A percentile compares a stretch with the other conserved stretches of the same genome.
Conservation (phyloP, 2,329 filamentous ascomycete species). For the Diaporthe longicolla region DNA sequence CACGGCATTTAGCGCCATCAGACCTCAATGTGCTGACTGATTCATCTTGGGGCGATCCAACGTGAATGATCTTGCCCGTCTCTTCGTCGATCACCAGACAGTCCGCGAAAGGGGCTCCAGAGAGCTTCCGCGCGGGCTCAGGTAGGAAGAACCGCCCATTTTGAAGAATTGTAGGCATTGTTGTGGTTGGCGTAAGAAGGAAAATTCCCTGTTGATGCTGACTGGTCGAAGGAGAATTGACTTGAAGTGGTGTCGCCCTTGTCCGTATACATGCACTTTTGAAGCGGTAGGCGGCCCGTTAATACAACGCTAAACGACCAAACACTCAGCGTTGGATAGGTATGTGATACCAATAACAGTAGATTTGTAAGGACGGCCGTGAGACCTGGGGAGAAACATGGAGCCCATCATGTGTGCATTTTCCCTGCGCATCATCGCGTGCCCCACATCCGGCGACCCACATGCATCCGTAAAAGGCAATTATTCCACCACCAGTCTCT, state of each 20-base stretch:
- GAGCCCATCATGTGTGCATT: not conserved
- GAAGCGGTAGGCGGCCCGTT: too few relatives aligned
- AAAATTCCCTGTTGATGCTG: not conserved
- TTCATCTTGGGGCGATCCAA: not conserved
- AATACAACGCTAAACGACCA: too few relatives aligned
- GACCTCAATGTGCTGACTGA: not conserved
- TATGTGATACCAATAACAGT: too few relatives aligned
- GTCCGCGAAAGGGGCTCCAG: not conserved
- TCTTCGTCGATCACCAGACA: not conserved
- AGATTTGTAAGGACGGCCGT: too few relatives aligned
- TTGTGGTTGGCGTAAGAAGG: not conserved
- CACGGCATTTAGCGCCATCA: slow-evolving; percentile 21
- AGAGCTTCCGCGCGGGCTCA: not conserved
- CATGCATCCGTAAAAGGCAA: not conserved
- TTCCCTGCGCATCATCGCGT: not conserved
- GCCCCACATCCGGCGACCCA: not conserved
- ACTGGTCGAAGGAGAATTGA: not conserved
- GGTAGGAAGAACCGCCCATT: not conserved
- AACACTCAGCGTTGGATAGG: too few relatives aligned
- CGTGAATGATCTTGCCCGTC: not conserved
- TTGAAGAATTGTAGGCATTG: not conserved
- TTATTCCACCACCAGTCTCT: not conserved
- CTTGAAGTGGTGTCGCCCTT: not conserved
- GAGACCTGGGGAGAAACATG: too few relatives aligned
- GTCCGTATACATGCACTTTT: too few relatives aligned